Evolutionary conservation across 345 rosid species (phyloP).

Genomic region (Melaleuca quinquenervia): DNA sequence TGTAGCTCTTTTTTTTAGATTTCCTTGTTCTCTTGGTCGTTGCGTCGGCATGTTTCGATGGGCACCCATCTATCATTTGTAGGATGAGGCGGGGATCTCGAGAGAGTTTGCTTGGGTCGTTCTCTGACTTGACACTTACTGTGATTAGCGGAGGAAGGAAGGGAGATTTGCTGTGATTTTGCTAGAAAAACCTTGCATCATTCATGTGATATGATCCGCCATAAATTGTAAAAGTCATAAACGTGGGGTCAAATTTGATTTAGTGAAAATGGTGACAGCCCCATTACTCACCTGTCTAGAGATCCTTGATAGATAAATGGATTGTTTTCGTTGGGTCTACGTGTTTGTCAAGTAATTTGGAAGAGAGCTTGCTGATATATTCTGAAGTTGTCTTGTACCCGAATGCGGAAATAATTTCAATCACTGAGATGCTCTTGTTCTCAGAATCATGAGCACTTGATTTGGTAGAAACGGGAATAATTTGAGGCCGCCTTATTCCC

Average conservation of each 20-base stretch:
- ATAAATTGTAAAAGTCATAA: neutral
- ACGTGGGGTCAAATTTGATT: neutral
- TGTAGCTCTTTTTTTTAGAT: neutral
- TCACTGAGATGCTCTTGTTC: neutral
- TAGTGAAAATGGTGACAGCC: neutral
- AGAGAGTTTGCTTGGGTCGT: neutral
- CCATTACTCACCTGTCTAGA: neutral
- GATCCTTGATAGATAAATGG: neutral
- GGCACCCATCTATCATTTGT: neutral
- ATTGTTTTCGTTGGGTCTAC: neutral
- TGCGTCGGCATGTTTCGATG: neutral
- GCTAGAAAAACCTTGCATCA: neutral
- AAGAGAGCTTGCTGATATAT: neutral
- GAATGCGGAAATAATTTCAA: neutral
- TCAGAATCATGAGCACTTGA: neutral
- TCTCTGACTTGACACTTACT: neutral
- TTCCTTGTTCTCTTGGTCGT: neutral
- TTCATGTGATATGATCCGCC: neutral
- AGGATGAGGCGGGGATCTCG: neutral
- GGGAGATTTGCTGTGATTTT: neutral
- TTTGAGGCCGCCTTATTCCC: neutral
- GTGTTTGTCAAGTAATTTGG: neutral
- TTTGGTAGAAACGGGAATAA: neutral
- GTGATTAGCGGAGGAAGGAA: neutral
- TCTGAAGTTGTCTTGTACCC: neutral